These are phyloP conservation scores for Discostella stelligeroides DNA, from an alignment of 108 stramenopile species.

Conservation along the genomic window DNA sequence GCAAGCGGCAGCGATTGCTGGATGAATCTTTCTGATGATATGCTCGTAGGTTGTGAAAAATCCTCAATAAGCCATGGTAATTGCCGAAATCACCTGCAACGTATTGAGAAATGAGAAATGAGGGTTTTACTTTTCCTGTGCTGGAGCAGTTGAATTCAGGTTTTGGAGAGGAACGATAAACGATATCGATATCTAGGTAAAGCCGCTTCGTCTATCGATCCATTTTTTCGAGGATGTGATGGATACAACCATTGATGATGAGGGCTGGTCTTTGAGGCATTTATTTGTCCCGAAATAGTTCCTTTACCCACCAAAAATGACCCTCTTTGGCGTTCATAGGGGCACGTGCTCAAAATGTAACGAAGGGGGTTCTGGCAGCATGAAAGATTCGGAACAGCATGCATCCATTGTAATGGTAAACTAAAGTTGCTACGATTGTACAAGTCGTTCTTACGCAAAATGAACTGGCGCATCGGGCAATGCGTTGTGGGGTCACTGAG, in stretches of 20 bases:
- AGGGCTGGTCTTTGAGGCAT: not conserved
- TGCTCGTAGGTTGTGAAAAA: too few species aligned
- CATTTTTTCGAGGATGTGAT: not conserved
- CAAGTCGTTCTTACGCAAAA: not conserved
- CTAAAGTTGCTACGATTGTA: conserved; percentile 1
- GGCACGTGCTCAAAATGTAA: not conserved
- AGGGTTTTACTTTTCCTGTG: not conserved
- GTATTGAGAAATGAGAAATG: too few species aligned
- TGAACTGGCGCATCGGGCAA: not conserved
- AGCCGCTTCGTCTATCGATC: not conserved
- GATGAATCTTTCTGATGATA: too few species aligned
- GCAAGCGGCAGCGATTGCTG: too few species aligned
- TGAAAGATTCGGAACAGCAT: not conserved
- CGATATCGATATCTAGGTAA: not conserved
- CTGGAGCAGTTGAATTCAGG: conserved; percentile 7
- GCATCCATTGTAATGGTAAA: not conserved
- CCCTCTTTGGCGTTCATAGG: not conserved
- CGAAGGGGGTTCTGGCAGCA: not conserved
- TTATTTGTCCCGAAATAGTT: not conserved
- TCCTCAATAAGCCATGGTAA: too few species aligned
- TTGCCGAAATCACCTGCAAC: too few species aligned
- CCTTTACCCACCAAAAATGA: not conserved
- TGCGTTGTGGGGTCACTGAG: too few species aligned
- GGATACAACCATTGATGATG: not conserved
- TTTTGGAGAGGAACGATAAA: not conserved